Percentiles rank a stretch among this genome's conserved stretches.
Evolutionary conservation across 306 rosid species (phyloP).

Genomic region (Quercus berberidifolia): DNA sequence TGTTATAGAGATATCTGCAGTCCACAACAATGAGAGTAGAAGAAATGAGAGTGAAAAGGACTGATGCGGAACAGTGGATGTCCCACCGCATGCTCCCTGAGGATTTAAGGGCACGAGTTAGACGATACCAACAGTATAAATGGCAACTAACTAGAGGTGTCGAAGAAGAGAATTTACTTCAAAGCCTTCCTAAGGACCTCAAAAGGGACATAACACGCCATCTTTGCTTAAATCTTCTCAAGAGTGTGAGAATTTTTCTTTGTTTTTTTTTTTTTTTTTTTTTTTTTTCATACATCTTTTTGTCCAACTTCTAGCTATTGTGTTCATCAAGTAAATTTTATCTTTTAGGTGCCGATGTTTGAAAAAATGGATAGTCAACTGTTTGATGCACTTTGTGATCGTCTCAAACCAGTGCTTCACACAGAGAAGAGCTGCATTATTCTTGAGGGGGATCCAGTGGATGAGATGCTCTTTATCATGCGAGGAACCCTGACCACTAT

Average conservation of each 20-base stretch:
- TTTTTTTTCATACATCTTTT: not conserved
- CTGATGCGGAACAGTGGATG: slow-evolving; percentile 88
- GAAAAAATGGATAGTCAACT: slow-evolving; percentile 65
- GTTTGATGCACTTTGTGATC: slow-evolving; percentile 68
- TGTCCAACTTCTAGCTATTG: not conserved
- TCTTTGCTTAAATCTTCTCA: slow-evolving; percentile 64
- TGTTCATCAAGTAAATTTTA: not conserved
- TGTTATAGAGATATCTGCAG: slow-evolving; percentile 65
- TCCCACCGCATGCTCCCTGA: slow-evolving; percentile 84
- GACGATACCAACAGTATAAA: slow-evolving; percentile 73
- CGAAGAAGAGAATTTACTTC: slow-evolving; percentile 61
- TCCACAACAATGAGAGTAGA: slow-evolving; percentile 69
- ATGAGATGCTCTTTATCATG: slow-evolving; percentile 77
- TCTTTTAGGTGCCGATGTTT: slow-evolving; percentile 63
- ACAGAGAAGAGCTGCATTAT: slow-evolving; percentile 58
- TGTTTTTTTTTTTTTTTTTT: too few relatives aligned
- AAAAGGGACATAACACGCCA: slow-evolving; percentile 79
- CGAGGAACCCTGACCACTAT: slow-evolving; percentile 58
- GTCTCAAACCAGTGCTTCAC: slow-evolving; percentile 69
- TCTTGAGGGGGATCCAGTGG: slow-evolving; percentile 82
- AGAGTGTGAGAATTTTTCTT: slow-evolving; percentile 39
- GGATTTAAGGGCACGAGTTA: slow-evolving; percentile 52
- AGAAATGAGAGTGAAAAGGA: slow-evolving; percentile 74
- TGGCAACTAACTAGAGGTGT: slow-evolving; percentile 93
- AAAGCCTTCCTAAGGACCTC: slow-evolving; percentile 79